Conservation (phyloP, 2,329 filamentous ascomycete species). For the Xylariales sp. region DNA sequence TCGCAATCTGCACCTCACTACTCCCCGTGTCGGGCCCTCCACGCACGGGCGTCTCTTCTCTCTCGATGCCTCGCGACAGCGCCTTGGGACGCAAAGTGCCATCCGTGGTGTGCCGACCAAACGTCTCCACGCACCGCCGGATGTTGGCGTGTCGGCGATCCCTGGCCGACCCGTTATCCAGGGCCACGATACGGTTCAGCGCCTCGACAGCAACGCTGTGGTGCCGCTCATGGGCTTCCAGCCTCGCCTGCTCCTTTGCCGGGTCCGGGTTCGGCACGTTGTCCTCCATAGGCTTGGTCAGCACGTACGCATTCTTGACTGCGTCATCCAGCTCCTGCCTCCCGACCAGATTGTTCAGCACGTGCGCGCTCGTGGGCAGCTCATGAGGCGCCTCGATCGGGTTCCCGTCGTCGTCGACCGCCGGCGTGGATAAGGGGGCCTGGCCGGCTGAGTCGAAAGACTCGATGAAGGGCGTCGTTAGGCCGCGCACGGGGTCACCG, state of each 20-base stretch:
- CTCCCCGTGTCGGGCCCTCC: conserved; percentile 92
- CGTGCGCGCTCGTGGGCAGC: conserved; percentile 42
- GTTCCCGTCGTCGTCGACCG: conserved; percentile 37
- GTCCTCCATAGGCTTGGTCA: conserved; percentile 54
- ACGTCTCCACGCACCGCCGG: conserved; percentile 76
- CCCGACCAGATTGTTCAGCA: conserved; percentile 74
- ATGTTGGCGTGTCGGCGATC: conserved; percentile 80
- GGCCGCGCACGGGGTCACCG: conserved; percentile 77
- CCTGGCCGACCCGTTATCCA: conserved; percentile 72
- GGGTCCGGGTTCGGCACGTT: conserved; percentile 36
- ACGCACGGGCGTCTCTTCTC: conserved; percentile 44
- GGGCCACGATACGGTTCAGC: conserved; percentile 70
- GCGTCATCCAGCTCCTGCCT: conserved; percentile 62
- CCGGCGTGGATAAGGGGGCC: conserved; percentile 29
- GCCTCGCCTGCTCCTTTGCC: conserved; percentile 27
- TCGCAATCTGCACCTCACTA: conserved; percentile 95
- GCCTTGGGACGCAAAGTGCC: conserved; percentile 58
- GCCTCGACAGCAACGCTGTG: conserved; percentile 71
- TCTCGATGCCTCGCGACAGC: conserved; percentile 36
- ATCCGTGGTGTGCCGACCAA: conserved; percentile 91
- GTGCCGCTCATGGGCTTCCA: conserved; percentile 42
- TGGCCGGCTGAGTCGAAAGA: conserved; percentile 68
- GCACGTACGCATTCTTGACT: conserved; percentile 60
- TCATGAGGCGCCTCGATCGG: conserved; percentile 32
- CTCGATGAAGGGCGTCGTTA: conserved; percentile 75